These are phyloP conservation scores for Yamadazyma kanchanaburiensis DNA, from an alignment of 1,139 yeast species.

Conservation along the genomic window DNA sequence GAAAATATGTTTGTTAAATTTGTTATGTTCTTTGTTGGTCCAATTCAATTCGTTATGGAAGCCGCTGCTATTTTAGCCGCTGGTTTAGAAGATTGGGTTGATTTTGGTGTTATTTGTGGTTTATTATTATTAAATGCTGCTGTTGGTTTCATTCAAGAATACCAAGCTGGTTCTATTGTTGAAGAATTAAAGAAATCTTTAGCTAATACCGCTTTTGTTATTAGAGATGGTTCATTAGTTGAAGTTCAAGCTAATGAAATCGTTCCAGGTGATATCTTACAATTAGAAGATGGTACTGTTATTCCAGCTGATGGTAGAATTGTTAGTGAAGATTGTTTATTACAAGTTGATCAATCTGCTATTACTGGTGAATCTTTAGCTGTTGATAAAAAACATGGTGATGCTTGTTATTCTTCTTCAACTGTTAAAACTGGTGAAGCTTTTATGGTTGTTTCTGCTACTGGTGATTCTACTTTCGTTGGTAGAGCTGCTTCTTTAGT, in stretches of 20 bases:
- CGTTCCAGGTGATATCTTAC: constrained; percentile 91
- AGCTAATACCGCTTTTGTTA: constrained; percentile 83
- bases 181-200: constrained; percentile 91
- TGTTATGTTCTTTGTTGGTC: constrained; percentile 92
- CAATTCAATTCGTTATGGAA: constrained; percentile 99
- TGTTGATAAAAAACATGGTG: constrained; percentile 90
- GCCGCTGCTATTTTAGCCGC: constrained; percentile 97
- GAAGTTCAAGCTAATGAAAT: constrained; percentile 79
- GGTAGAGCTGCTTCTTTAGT: constrained; percentile 98
- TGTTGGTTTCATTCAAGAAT: constrained; percentile 97
- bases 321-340: constrained; percentile 81
- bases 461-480: constrained; percentile 90
- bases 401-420: constrained; percentile 87
- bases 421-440: constrained; percentile 98
- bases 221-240: constrained; percentile 76
- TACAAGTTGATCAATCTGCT: constrained; percentile 97
- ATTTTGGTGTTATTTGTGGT: constrained; percentile 96
- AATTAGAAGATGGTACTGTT: constrained; percentile 92
- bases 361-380: constrained; percentile 98
- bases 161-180: constrained; percentile 95
- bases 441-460: constrained; percentile 91
- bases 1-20: constrained; percentile 84
- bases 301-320: constrained; percentile 96
- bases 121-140: constrained; percentile 82
- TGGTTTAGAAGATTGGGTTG: constrained; percentile 99